Evolutionary conservation across 306 rosid genomes (phyloP).

Genomic region (Prunus mume): DNA sequence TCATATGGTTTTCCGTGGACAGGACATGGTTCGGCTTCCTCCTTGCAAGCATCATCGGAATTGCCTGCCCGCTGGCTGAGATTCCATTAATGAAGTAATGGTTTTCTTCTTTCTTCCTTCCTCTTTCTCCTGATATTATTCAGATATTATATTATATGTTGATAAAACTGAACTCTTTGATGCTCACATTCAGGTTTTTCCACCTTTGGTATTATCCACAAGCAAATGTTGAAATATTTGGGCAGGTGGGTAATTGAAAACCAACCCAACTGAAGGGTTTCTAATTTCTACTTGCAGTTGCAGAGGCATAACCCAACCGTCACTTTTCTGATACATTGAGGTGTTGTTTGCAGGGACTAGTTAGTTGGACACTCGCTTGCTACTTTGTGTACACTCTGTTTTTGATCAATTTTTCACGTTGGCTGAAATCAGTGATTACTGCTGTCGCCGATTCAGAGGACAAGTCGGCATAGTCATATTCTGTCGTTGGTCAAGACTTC

Average conservation of each 20-base stretch:
- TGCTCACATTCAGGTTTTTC: conserved; percentile 38
- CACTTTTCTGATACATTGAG: conserved; percentile 6
- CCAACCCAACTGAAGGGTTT: not conserved
- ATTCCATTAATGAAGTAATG: conserved; percentile 50
- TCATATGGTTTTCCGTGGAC: conserved; percentile 64
- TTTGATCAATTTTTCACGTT: conserved; percentile 36
- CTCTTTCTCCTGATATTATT: not conserved
- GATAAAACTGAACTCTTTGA: not conserved
- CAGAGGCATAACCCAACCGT: not conserved
- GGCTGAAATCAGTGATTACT: conserved; percentile 29
- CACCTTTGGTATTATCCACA: conserved; percentile 53
- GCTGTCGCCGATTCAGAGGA: conserved; percentile 15
- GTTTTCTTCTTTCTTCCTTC: not conserved
- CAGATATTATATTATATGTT: not conserved
- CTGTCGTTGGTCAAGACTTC: not conserved
- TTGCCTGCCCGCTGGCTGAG: conserved; percentile 51
- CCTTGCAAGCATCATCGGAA: conserved; percentile 64
- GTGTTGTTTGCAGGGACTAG: conserved; percentile 37
- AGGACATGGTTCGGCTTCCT: conserved; percentile 71
- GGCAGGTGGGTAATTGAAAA: conserved; percentile 33
- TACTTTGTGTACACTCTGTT: conserved; percentile 45
- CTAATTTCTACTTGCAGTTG: not conserved
- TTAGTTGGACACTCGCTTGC: conserved; percentile 56
- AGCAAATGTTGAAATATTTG: conserved; percentile 41
- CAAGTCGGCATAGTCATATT: conserved; percentile 1